Evolutionary conservation across 2,329 filamentous ascomycete genomes (phyloP).

Genomic region (Proliferodiscus dingleyae): DNA sequence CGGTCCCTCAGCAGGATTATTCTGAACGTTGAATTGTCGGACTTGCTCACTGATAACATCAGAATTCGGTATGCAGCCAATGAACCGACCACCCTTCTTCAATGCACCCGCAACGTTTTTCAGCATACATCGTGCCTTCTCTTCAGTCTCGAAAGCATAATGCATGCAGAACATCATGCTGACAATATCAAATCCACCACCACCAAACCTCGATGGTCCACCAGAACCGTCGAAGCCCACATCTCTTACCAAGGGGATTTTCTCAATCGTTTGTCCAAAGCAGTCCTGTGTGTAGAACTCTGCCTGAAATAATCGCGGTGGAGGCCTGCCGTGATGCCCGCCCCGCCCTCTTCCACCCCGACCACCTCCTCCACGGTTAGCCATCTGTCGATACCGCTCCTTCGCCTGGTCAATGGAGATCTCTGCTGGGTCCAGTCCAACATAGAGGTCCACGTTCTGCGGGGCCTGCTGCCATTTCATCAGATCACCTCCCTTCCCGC

Average conservation of each 20-base stretch:
- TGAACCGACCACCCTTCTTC: slow-evolving; percentile 90
- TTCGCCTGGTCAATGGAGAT: slow-evolving; percentile 86
- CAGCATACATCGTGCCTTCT: slow-evolving; percentile 86
- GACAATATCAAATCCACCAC: slow-evolving; percentile 89
- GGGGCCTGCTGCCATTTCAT: slow-evolving; percentile 95
- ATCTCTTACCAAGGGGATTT: slow-evolving; percentile 74
- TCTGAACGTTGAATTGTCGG: slow-evolving; percentile 64
- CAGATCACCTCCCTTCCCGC: slow-evolving; percentile 92
- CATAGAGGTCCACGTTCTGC: slow-evolving; percentile 87
- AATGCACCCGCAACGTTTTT: slow-evolving; percentile 84
- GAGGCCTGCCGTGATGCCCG: slow-evolving; percentile 42
- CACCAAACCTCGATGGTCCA: slow-evolving; percentile 62
- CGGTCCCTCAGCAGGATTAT: slow-evolving; percentile 34
- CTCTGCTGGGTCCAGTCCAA: slow-evolving; percentile 89
- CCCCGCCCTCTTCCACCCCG: slow-evolving; percentile 51
- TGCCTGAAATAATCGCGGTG: slow-evolving; percentile 67
- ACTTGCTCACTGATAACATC: slow-evolving; percentile 80
- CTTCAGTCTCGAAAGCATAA: slow-evolving; percentile 92
- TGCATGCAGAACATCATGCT: slow-evolving; percentile 99
- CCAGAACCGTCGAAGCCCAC: slow-evolving; percentile 73
- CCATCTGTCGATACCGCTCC: slow-evolving; percentile 75
- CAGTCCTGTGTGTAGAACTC: slow-evolving; percentile 91
- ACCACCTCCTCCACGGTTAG: slow-evolving; percentile 48
- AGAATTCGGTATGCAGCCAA: slow-evolving; percentile 95
- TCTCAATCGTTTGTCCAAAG: slow-evolving; percentile 77